These are phyloP conservation scores for Solanum hybrid DNA, from an alignment of 305 asterid species.

Conservation along the genomic window DNA sequence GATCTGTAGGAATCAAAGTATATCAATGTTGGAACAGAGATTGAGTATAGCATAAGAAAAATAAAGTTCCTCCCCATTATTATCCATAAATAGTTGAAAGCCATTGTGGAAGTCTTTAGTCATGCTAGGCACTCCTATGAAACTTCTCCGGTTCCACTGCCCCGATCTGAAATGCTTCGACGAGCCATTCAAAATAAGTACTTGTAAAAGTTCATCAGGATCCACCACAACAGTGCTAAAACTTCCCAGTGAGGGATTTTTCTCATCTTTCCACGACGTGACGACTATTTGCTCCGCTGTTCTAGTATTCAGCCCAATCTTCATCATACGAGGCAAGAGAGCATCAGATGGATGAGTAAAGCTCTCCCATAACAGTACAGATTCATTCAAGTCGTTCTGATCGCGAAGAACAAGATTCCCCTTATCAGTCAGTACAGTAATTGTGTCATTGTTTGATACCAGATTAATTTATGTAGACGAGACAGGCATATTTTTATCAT, in stretches of 20 bases:
- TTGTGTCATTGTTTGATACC: neutral
- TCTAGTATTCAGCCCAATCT: neutral
- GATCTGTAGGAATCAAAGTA: neutral
- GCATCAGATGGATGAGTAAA: neutral
- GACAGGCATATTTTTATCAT: neutral
- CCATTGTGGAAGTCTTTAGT: neutral
- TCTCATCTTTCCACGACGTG: slow-evolving; percentile 3
- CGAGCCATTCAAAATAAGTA: neutral
- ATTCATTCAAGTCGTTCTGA: neutral
- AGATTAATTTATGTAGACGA: neutral
- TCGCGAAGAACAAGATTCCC: slow-evolving; percentile 4
- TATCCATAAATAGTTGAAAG: neutral
- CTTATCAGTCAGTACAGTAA: slow-evolving; percentile 3
- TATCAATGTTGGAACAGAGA: neutral
- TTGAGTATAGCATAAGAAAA: neutral
- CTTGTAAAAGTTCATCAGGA: neutral
- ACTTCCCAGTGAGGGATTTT: slow-evolving; percentile 3
- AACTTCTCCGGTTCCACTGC: neutral
- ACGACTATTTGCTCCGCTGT: neutral
- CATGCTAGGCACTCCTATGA: slow-evolving; percentile 5
- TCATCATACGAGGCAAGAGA: slow-evolving; percentile 5
- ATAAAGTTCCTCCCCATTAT: neutral
- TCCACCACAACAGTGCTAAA: neutral
- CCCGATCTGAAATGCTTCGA: neutral
- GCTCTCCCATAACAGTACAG: slow-evolving; percentile 8